A percentile compares a stretch with the other conserved stretches of the same genome.
Evolutionary conservation across 1,284 basidiomycete genomes (phyloP).

Genomic region (Pseudozyma pruni): DNA sequence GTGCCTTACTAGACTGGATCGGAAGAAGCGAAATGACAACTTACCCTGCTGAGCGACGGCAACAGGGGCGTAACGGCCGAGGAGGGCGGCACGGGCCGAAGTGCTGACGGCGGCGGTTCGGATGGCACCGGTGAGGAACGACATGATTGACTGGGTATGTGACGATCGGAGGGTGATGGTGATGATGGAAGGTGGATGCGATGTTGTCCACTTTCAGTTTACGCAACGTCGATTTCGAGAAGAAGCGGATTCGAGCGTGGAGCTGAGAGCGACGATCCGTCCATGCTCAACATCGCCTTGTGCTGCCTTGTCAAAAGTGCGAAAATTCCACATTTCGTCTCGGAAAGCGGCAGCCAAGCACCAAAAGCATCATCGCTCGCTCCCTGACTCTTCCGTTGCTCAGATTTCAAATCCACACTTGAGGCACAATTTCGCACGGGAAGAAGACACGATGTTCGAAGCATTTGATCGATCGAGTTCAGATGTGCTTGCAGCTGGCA

Average conservation of each 20-base stretch:
- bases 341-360: too few relatives aligned
- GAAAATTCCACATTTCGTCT: constrained; percentile 32
- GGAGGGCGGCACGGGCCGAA: constrained; percentile 49
- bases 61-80: constrained; percentile 42
- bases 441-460: neutral
- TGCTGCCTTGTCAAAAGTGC: constrained; percentile 24
- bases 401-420: constrained; percentile 19
- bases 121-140: constrained; percentile 61
- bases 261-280: constrained; percentile 8
- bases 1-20: neutral
- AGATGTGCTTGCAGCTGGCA: constrained; percentile 4
- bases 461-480: constrained; percentile 18
- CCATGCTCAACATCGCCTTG: constrained; percentile 8
- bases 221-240: constrained; percentile 5
- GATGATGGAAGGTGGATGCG: neutral
- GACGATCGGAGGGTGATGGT: constrained; percentile 8
- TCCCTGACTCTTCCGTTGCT: constrained; percentile 20
- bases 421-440: constrained; percentile 32
- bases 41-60: constrained; percentile 48
- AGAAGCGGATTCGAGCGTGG: constrained; percentile 16
- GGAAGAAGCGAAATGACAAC: constrained; percentile 13
- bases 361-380: neutral
- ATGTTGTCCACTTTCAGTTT: neutral
- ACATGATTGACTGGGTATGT: constrained; percentile 32
- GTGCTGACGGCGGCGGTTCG: constrained; percentile 59